These are phyloP conservation scores for Tritrichomonas musculus DNA, from an alignment of 208 protist genomes.

Conservation along the genomic window DNA sequence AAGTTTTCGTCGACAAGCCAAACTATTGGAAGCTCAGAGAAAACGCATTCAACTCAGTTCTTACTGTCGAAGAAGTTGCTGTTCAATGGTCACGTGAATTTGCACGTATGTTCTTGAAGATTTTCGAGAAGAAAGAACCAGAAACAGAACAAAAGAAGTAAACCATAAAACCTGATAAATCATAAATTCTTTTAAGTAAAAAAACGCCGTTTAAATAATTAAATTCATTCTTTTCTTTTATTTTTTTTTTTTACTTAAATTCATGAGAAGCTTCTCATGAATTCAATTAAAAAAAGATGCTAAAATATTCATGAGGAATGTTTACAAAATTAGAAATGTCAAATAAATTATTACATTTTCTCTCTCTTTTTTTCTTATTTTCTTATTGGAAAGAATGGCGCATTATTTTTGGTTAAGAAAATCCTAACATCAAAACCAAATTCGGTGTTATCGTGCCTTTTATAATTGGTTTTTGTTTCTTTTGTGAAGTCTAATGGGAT, in stretches of 20 bases:
- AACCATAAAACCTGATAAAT: too few species aligned
- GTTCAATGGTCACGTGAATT: background rate
- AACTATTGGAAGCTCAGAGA: background rate
- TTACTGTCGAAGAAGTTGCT: background rate
- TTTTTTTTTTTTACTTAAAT: too few species aligned
- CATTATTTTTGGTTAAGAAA: background rate
- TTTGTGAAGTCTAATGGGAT: background rate
- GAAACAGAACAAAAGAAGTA: too few species aligned
- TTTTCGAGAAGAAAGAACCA: background rate
- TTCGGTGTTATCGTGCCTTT: background rate
- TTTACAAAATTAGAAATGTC: too few species aligned
- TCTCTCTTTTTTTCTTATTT: too few species aligned
- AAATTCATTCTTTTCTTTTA: too few species aligned
- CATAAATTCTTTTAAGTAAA: too few species aligned
- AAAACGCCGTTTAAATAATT: too few species aligned
- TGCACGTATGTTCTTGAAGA: background rate
- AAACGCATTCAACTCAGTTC: constrained; percentile 19
- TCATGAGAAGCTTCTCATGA: too few species aligned
- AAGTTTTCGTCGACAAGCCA: background rate
- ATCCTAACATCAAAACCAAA: background rate
- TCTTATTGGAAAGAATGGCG: background rate
- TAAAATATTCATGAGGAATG: too few species aligned
- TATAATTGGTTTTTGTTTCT: background rate
- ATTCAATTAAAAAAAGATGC: too few species aligned
- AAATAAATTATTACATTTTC: too few species aligned